Evolutionary conservation across 2,329 filamentous ascomycete species (phyloP), one percentile per base, ranked within the genome.

Genomic region (Ascocoryne sarcoides): DNA sequence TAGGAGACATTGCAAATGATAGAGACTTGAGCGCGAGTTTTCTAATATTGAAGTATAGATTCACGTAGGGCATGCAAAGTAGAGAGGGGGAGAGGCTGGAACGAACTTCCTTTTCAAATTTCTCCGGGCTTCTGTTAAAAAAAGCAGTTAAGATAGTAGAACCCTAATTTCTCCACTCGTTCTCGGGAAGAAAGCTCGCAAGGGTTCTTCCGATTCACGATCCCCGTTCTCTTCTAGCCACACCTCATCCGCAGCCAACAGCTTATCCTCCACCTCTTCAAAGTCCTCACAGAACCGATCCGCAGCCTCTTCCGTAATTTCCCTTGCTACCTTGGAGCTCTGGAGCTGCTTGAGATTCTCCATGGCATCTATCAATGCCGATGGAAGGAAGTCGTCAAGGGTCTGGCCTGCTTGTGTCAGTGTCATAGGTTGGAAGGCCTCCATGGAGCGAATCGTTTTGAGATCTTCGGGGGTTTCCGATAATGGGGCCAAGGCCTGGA

Each of bases 381-480:
- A 93, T 0, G 92, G 89, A 17, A 98, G 68, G 64, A 96, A 98
- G 45, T 87, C 80, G 56, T 98, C 92, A 5, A 98, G 69, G 30
- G 72, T 74, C 53, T 89, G 84, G 53, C 85, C 85, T 2, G 82
- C 79, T 36, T 69, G 65, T 1, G 73, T 64, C n/a, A 96, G 67
- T 0, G 71, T 62, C 4, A 71, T 64, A 0, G 75, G 71, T 43
- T 79, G 72, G 55, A 86, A 75, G 3, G 71, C 63, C 0, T 71
- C 66, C 1, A 86, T 67, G n/a, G 70, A 70, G 30, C 70, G 67
- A 9, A 86, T 69, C 10, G 70, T 70, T 32, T 69, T 66, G 4
- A 84, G 60, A 36, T 76, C 70, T 10, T 76, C 69, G n/a, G 65
- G 58, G 31, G 62, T 58, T 29, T 59, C 51, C 42, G 49, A 42